phyloP scores from a whole-genome alignment of 768 basidiomycete genomes.

The Cystobasidium tubakii region DNA sequence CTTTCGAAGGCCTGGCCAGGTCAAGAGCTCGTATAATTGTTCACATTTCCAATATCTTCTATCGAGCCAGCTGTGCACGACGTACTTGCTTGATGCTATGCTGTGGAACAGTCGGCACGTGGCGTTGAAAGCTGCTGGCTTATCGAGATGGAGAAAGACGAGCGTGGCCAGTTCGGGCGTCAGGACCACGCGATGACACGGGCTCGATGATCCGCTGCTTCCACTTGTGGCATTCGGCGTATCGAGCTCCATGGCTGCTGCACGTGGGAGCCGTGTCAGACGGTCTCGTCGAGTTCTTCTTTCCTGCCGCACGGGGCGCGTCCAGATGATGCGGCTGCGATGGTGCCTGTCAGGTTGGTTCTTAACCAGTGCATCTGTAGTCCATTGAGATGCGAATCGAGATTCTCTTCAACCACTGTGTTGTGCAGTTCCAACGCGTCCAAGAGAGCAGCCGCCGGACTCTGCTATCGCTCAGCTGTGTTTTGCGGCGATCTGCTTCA shows the following conservation, averaged over 20 bases:
- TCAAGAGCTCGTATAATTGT: background rate
- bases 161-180: background rate
- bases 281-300: background rate
- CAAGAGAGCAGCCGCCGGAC: too few species aligned
- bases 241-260: background rate
- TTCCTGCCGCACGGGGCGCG: background rate
- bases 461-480: too few species aligned
- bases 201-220: background rate
- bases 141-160: background rate
- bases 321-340: background rate
- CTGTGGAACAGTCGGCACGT: background rate
- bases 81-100: background rate
- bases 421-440: too few species aligned
- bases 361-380: too few species aligned
- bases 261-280: background rate
- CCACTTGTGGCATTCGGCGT: background rate
- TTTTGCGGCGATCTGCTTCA: too few species aligned
- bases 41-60: background rate
- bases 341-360: too few species aligned
- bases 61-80: background rate
- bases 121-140: background rate
- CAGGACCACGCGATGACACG: background rate
- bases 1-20: background rate
- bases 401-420: too few species aligned
- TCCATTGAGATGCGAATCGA: too few species aligned